phyloP scores from a whole-genome alignment of 495 filamentous ascomycete species.

The Massariosphaeria phaeospora region DNA sequence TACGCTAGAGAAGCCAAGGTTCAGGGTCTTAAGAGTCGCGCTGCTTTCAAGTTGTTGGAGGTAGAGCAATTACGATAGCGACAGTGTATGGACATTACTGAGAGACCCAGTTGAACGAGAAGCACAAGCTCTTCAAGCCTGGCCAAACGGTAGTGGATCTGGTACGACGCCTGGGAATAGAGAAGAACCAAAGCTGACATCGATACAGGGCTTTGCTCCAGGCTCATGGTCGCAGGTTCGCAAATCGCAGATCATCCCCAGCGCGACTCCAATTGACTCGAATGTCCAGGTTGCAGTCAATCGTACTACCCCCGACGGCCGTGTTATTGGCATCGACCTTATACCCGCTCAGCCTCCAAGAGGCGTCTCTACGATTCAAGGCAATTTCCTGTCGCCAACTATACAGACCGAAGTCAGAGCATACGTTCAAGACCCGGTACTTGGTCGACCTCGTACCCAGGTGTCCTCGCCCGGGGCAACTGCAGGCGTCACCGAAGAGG shows the following conservation, averaged over 20 bases:
- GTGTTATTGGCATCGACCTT: conserved; percentile 85
- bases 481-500: conserved; percentile 32
- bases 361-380: conserved; percentile 88
- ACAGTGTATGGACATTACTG: too few relatives aligned
- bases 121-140: conserved; percentile 67
- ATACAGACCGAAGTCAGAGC: conserved; percentile 70
- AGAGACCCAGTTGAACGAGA: conserved; percentile 73
- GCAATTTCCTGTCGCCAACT: conserved; percentile 70
- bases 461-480: conserved; percentile 6
- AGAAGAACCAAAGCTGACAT: background rate
- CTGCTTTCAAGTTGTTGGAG: conserved; percentile 87
- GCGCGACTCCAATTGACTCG: background rate
- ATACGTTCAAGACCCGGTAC: conserved; percentile 63
- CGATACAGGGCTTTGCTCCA: conserved; percentile 77
- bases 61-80: too few relatives aligned
- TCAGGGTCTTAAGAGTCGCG: conserved; percentile 75
- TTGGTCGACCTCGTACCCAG: conserved; percentile 48
- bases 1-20: conserved; percentile 68
- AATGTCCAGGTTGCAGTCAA: conserved; percentile 68
- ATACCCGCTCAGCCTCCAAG: conserved; percentile 84
- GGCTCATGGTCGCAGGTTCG: conserved; percentile 87
- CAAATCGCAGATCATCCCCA: too few relatives aligned
- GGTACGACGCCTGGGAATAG: conserved; percentile 44
- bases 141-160: conserved; percentile 87
- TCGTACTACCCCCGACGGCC: conserved; percentile 66